Percentiles rank a stretch among this genome's conserved stretches.
Conservation (phyloP, 495 filamentous ascomycete genomes). For the Tuber indicum region DNA sequence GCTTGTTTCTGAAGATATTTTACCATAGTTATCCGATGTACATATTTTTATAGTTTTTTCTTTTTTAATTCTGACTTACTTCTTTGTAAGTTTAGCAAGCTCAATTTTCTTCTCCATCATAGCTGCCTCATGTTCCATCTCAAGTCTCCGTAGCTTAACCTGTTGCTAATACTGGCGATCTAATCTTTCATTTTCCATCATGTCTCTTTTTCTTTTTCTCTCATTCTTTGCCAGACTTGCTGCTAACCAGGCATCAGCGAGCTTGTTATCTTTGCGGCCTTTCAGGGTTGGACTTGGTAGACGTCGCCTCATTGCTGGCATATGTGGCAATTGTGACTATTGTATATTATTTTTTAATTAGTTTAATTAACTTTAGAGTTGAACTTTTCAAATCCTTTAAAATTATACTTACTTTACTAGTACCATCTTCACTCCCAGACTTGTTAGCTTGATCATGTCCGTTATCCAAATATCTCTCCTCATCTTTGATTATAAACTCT, state of each 20-base stretch:
- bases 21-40: neutral
- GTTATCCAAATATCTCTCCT: no score
- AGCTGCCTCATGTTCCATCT: neutral
- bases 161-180: neutral
- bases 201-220: neutral
- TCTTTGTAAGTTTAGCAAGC: neutral
- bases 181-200: neutral
- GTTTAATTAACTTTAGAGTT: no score
- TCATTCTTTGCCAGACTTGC: neutral
- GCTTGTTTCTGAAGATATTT: neutral
- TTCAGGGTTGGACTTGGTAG: neutral
- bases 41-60: neutral
- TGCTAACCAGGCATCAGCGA: neutral
- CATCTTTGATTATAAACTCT: no score
- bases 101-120: neutral
- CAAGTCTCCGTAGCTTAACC: neutral
- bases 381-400: no score
- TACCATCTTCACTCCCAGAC: neutral
- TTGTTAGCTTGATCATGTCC: neutral
- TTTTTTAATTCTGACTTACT: neutral
- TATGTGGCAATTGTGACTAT: neutral
- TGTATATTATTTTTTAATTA: neutral
- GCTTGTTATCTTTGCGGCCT: neutral
- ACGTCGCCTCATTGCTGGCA: neutral
- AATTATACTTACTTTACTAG: no score